phyloP scores from a whole-genome alignment of 1,284 basidiomycete genomes.

The Fomitopsis schrenkii region DNA sequence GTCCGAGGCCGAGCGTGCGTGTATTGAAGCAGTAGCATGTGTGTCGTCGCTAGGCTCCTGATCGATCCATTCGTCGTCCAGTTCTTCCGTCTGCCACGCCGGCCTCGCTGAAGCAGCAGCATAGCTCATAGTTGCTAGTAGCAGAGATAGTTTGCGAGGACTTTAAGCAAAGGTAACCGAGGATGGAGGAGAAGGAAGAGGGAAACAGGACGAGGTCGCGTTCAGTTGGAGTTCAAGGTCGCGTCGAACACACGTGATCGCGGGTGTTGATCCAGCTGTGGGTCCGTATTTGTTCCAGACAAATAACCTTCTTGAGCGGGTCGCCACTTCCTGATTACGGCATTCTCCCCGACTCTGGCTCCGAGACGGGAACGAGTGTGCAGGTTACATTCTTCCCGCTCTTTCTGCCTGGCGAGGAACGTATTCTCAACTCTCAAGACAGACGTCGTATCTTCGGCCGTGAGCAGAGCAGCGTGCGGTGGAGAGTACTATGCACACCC shows the following conservation, averaged over 20 bases:
- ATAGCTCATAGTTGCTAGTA: neutral
- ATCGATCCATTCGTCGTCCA: slow-evolving; percentile 51
- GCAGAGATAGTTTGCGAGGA: neutral
- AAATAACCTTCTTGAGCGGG: neutral
- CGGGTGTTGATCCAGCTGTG: slow-evolving; percentile 10
- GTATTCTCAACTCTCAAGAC: neutral
- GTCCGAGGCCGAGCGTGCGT: slow-evolving; percentile 39
- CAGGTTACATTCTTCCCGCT: too few species aligned
- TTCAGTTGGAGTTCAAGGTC: neutral
- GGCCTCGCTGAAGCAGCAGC: slow-evolving; percentile 21
- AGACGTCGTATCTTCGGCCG: too few species aligned
- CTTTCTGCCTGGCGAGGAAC: neutral
- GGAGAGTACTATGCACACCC: too few species aligned
- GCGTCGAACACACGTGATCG: slow-evolving; percentile 7
- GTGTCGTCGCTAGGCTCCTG: slow-evolving; percentile 18
- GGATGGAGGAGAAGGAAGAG: neutral
- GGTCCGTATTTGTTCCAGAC: slow-evolving; percentile 8
- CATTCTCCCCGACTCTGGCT: too few species aligned
- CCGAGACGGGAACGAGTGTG: too few species aligned
- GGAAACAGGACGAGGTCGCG: neutral
- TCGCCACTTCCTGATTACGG: neutral
- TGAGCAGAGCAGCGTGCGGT: too few species aligned
- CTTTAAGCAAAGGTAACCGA: neutral
- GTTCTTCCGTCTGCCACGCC: slow-evolving; percentile 52
- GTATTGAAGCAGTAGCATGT: slow-evolving; percentile 10